These are phyloP conservation scores for Agrocybe pediades DNA, from an alignment of 768 basidiomycete genomes.

Conservation along the genomic window DNA sequence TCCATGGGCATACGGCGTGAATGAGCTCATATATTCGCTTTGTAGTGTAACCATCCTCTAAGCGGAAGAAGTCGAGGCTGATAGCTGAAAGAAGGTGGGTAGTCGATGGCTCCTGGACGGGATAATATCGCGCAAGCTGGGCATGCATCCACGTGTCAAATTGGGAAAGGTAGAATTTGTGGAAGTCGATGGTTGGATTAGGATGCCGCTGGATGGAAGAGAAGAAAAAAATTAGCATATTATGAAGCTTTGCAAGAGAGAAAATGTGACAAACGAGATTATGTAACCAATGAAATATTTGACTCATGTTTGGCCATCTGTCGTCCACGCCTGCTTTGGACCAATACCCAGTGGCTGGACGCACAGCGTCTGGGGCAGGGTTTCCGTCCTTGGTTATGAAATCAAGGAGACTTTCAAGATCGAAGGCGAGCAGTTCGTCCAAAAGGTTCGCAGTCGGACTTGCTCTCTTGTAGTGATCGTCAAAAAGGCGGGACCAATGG, in stretches of 20 bases:
- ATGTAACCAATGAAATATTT: constrained; percentile 5
- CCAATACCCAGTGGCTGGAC: constrained; percentile 1
- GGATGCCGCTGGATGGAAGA: constrained; percentile 2
- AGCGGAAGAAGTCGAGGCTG: not conserved
- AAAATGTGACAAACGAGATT: not conserved
- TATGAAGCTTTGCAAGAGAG: not conserved
- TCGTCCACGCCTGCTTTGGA: constrained; percentile 3
- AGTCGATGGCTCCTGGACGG: not conserved
- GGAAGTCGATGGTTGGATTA: not conserved
- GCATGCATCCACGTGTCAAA: constrained; percentile 2
- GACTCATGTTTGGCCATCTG: constrained; percentile 9
- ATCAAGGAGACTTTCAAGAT: constrained; percentile 1
- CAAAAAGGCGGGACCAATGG: not conserved
- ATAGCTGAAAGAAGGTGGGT: not conserved
- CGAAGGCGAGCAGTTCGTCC: constrained; percentile 1
- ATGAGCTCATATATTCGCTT: not conserved
- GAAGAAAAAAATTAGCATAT: not conserved
- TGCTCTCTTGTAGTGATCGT: not conserved
- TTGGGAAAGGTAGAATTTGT: not conserved
- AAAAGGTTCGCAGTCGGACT: constrained; percentile 1
- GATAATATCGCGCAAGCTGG: not conserved
- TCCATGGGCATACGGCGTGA: constrained; percentile 1
- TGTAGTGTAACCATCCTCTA: not conserved
- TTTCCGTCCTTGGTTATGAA: not conserved
- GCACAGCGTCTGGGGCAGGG: not conserved